Evolutionary conservation across 805 yeast genomes (phyloP), one percentile per base, ranked within the genome.

Genomic region (Pichia nanzhaoensis): DNA sequence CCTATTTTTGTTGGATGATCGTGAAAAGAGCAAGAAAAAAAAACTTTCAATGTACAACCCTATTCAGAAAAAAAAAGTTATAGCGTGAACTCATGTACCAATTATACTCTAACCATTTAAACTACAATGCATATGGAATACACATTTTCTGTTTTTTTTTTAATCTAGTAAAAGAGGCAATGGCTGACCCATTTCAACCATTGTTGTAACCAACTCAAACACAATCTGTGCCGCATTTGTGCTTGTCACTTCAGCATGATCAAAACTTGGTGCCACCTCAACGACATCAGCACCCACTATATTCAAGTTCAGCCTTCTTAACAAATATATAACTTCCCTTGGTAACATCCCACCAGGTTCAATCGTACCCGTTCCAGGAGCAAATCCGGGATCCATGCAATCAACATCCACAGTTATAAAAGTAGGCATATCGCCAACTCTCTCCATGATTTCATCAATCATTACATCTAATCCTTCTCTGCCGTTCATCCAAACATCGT

Each of bases 331-430:
- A 42, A 75, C 66, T 54, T 76, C 81, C 44, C 81, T 64, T 10
- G 81, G 80, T 42, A 75, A 59, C 68, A 77, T 68, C 50, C 81
- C 81, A 36, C 81, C 81, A 1, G 80, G 74, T 58, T 76, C 81
- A 47, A 72, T 77, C 13, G 81, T 75, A 5, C 81, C 81, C 1
- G 81, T 76, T 3, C 80, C 81, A 41, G 76, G 71, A 16, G 77
- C 75, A 53, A 73, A 73, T 1, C 75, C 81, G 8, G 81, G 80
- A 56, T 76, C 81, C 50, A 76, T 64, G 16, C 74, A 75, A 55
- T 76, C 87, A 38, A 84, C 80, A 60, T 85, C 95, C n/a, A 86
- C 83, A 18, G 87, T 79, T 35, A 86, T 66, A 55, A 83, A 86
- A 0, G 84, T 84, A 10, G 93, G 91, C 9, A 71, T 68, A 44